These are phyloP conservation scores for Diddensiella caesifluorescens DNA, from an alignment of 805 yeast genomes.

Conservation along the genomic window DNA sequence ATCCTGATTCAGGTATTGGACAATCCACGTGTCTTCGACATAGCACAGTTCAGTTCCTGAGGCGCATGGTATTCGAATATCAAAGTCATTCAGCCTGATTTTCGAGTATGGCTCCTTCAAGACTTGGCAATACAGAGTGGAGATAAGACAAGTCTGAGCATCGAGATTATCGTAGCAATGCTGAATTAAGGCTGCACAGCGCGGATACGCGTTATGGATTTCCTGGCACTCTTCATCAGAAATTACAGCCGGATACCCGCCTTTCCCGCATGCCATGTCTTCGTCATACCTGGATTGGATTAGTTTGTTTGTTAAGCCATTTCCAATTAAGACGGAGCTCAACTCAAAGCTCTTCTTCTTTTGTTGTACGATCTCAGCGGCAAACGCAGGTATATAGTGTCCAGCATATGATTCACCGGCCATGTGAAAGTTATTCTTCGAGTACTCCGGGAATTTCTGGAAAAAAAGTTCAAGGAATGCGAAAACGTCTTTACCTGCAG, in stretches of 20 bases:
- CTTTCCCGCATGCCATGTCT: constrained; percentile 94
- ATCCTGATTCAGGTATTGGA: constrained; percentile 65
- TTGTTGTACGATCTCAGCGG: constrained; percentile 69
- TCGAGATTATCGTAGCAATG: constrained; percentile 67
- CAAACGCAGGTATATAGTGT: constrained; percentile 87
- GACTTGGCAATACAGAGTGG: constrained; percentile 80
- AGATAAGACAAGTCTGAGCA: constrained; percentile 82
- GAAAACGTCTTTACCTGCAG: constrained; percentile 80
- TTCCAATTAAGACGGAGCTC: constrained; percentile 79
- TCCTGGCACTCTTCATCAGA: constrained; percentile 68
- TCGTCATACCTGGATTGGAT: constrained; percentile 71
- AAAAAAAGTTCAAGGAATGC: constrained; percentile 76
- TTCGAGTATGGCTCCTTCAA: constrained; percentile 70
- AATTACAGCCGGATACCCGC: constrained; percentile 75
- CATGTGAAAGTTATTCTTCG: constrained; percentile 62
- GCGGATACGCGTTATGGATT: constrained; percentile 59
- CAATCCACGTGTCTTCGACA: constrained; percentile 64
- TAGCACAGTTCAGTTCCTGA: constrained; percentile 55
- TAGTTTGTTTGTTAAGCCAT: constrained; percentile 84
- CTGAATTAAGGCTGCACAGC: constrained; percentile 67
- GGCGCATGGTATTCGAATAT: constrained; percentile 64
- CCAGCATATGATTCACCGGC: constrained; percentile 92
- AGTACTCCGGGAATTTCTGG: constrained; percentile 60
- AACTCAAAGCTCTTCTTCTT: constrained; percentile 57
- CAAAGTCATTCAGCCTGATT: constrained; percentile 84